Evolutionary conservation across 306 rosid genomes (phyloP), one percentile per base, ranked within the genome.

Genomic region (Prunus persica): DNA sequence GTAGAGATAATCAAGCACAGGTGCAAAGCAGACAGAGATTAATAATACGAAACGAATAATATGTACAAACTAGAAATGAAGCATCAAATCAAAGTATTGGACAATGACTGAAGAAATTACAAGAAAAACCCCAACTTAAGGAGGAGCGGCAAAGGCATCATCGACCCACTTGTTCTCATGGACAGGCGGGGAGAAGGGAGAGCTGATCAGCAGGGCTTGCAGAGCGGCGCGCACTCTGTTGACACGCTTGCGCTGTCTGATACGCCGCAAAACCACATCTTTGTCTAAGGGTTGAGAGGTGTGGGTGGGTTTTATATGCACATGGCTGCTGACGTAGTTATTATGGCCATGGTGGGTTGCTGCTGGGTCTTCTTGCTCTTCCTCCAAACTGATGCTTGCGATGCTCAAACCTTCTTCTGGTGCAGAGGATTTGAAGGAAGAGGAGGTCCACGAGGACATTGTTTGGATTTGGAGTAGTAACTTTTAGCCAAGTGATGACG

Each of bases 91-190:
- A 11, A 47, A 47, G 52, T 3, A 47, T 12, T 47, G 13, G 15
- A 47, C 15, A 12, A 3, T 2, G 15, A 3, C 1, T 2, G 11
- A 8, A 47, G 51, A 51, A 51, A 51, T 3, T 52, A 4, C 4
- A 52, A 6, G 15, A 18, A 15, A 52, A 6, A n/a, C 20, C 20
- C 50, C 3, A 10, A 8, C 19, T 10, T 79, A 82, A 6, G 68
- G 80, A 52, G 90, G 24, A 24, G 24, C 81, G 32, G 90, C 75
- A 55, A 86, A 86, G 41, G 87, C 76, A 19, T 86, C 89, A 54
- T 87, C 88, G 13, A 74, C 57, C 88, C 88, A 84, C 58, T 62
- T 82, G 32, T 30, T 84, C 12, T 30, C 80, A 2, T 62, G 71
- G 20, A 41, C 63, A 3, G 87, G 60, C 11, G 68, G 22, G 6